These are phyloP conservation scores for Corymbia citriodora DNA, from an alignment of 441 rosid genomes.

Conservation along the genomic window DNA sequence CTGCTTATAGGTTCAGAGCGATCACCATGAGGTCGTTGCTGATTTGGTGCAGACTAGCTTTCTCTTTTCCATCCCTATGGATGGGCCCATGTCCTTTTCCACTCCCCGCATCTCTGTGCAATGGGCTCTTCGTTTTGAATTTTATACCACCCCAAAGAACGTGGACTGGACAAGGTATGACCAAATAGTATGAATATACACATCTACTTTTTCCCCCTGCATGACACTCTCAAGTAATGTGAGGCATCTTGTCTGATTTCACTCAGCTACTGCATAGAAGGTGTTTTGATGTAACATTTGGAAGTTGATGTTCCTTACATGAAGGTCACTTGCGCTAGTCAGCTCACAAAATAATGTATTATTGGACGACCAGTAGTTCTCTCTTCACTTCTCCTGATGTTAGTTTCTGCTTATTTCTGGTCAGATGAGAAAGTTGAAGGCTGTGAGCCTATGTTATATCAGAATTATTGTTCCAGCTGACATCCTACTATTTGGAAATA, in stretches of 20 bases:
- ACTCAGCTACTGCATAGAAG: not conserved
- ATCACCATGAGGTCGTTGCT: slow-evolving; percentile 92
- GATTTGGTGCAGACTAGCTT: slow-evolving; percentile 94
- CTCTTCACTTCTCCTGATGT: not conserved
- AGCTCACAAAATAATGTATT: not conserved
- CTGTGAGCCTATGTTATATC: not conserved
- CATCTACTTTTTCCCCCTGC: not conserved
- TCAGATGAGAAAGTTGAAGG: not conserved
- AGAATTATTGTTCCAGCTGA: not conserved
- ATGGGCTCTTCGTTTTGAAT: slow-evolving; percentile 94
- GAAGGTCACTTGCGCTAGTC: not conserved
- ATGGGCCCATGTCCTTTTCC: slow-evolving; percentile 96
- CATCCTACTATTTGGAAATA: not conserved
- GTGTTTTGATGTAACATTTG: not conserved
- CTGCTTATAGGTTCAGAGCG: slow-evolving; percentile 73
- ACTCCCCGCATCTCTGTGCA: slow-evolving; percentile 76
- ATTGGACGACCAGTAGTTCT: not conserved
- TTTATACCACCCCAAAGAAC: slow-evolving; percentile 75
- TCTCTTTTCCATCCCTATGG: slow-evolving; percentile 87
- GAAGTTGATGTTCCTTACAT: not conserved
- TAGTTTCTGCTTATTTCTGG: not conserved
- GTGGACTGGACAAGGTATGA: slow-evolving; percentile 79
- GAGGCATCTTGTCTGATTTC: not conserved
- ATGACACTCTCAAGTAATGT: not conserved
- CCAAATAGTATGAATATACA: not conserved